Percentiles rank a stretch among this genome's conserved stretches.
These are phyloP conservation scores for Ophiostoma tasmaniense DNA, from an alignment of 2,329 filamentous ascomycete species.

Conservation along the genomic window DNA sequence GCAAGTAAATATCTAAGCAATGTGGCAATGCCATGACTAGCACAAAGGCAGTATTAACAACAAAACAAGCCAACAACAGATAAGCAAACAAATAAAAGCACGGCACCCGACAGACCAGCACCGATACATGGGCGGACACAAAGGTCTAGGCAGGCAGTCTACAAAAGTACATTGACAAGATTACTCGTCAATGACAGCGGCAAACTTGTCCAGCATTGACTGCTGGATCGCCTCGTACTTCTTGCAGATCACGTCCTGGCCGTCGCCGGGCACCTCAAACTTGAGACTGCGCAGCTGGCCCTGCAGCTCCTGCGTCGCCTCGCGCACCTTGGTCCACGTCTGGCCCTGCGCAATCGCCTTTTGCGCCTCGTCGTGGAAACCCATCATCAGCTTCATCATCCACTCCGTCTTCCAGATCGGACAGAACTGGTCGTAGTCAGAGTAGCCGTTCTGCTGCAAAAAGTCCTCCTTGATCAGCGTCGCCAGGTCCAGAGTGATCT, in stretches of 20 bases:
- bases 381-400: constrained; percentile 99
- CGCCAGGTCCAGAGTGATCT: constrained; percentile 93
- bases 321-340: constrained; percentile 85
- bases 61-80: neutral
- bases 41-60: neutral
- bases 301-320: constrained; percentile 82
- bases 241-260: constrained; percentile 70
- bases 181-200: constrained; percentile 89
- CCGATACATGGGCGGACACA: no score
- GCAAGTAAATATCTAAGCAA: constrained; percentile 1
- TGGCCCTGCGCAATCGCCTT: constrained; percentile 89
- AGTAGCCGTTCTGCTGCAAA: constrained; percentile 98
- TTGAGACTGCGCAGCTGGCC: constrained; percentile 82
- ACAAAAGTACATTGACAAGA: no score
- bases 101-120: no score
- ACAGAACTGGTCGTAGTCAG: constrained; percentile 98
- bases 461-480: constrained; percentile 96
- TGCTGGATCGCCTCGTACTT: constrained; percentile 94
- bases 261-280: constrained; percentile 86
- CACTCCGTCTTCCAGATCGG: constrained; percentile 99
- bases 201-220: constrained; percentile 94
- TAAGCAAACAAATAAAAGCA: neutral
- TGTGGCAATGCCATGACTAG: constrained; percentile 3
- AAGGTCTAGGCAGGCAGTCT: neutral
- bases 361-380: constrained; percentile 93